phyloP scores from a whole-genome alignment of 2,329 filamentous ascomycete genomes.

The Blastomyces percursus region DNA sequence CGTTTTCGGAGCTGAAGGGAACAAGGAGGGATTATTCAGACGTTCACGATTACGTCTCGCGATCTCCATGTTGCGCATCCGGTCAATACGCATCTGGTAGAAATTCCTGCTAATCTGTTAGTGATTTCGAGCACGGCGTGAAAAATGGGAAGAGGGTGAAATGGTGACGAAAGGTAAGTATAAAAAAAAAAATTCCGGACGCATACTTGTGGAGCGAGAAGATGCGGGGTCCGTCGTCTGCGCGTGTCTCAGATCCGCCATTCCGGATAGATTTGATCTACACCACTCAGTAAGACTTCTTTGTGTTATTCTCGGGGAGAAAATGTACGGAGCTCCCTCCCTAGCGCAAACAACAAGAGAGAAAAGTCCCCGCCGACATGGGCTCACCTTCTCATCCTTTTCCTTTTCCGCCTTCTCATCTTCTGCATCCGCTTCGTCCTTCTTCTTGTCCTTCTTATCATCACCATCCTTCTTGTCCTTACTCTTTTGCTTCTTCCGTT shows the following conservation, averaged over 20 bases:
- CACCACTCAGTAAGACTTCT: background rate
- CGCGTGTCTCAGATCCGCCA: slow-evolving; percentile 24
- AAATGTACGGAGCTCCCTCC: background rate
- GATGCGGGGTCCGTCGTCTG: slow-evolving; percentile 57
- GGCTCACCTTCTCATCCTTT: slow-evolving; percentile 44
- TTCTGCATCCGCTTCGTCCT: slow-evolving; percentile 37
- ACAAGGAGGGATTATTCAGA: slow-evolving; percentile 63
- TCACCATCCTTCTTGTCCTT: slow-evolving; percentile 39
- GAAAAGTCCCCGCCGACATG: background rate
- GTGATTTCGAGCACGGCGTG: background rate
- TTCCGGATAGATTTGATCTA: slow-evolving; percentile 41
- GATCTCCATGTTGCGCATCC: slow-evolving; percentile 64
- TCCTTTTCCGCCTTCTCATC: slow-evolving; percentile 37
- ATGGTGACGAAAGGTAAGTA: slow-evolving; percentile 6
- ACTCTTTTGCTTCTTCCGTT: slow-evolving; percentile 55
- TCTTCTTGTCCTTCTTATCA: slow-evolving; percentile 38
- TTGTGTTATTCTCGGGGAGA: background rate
- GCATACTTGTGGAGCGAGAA: slow-evolving; percentile 71
- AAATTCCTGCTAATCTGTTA: slow-evolving; percentile 51
- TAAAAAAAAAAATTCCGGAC: slow-evolving; percentile 10
- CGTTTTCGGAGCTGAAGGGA: slow-evolving; percentile 71
- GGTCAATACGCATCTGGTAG: slow-evolving; percentile 72
- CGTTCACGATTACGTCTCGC: slow-evolving; percentile 74
- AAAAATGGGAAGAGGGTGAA: background rate
- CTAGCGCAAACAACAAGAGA: slow-evolving; percentile 14